phyloP scores from a whole-genome alignment of 2,329 filamentous ascomycete genomes.

The Pestalotiopsis sp. region DNA sequence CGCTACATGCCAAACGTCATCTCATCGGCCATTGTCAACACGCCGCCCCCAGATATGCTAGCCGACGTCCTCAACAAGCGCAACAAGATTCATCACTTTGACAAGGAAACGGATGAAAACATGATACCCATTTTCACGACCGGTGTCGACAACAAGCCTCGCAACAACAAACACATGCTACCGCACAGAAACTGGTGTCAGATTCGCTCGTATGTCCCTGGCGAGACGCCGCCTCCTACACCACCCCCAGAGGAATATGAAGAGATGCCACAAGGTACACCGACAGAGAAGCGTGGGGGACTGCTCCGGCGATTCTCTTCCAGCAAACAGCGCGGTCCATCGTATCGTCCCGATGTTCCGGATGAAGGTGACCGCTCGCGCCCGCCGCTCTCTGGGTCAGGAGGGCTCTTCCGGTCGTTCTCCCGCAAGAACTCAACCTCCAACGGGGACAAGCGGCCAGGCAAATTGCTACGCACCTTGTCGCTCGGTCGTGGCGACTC shows the following conservation, averaged over 20 bases:
- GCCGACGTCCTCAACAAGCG: conserved; percentile 92
- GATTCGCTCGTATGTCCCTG: conserved; percentile 82
- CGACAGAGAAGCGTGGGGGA: conserved; percentile 36
- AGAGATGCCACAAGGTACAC: conserved; percentile 37
- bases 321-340: conserved; percentile 41
- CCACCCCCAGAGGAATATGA: conserved; percentile 58
- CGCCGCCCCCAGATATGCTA: conserved; percentile 83
- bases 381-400: conserved; percentile 50
- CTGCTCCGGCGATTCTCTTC: conserved; percentile 46
- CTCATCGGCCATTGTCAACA: conserved; percentile 92
- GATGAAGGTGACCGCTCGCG: conserved; percentile 44
- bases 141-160: conserved; percentile 84
- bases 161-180: conserved; percentile 89
- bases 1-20: conserved; percentile 97
- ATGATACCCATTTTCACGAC: conserved; percentile 94
- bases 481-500: conserved; percentile 62
- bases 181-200: conserved; percentile 96
- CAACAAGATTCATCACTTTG: conserved; percentile 78
- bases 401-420: conserved; percentile 49
- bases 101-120: conserved; percentile 83
- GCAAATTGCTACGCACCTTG: conserved; percentile 57
- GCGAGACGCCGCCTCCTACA: conserved; percentile 71
- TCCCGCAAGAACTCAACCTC: conserved; percentile 41
- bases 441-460: conserved; percentile 38
- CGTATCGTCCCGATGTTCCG: conserved; percentile 39